phyloP scores from a whole-genome alignment of 768 basidiomycete species.

The Xerocomellus amylosporus region DNA sequence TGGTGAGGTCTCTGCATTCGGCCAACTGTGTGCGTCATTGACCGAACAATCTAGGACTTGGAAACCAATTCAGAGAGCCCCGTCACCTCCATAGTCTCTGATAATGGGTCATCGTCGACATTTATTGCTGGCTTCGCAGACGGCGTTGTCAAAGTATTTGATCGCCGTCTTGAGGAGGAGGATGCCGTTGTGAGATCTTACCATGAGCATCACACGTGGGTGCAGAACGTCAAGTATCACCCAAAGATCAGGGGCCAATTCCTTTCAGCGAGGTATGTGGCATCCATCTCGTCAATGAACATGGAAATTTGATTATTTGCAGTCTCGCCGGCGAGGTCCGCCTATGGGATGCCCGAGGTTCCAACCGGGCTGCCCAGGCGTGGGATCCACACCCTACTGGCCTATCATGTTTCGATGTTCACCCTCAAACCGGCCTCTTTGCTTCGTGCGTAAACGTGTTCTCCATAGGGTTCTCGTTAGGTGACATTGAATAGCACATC shows the following conservation, averaged over 20 bases:
- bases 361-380: slow-evolving; percentile 54
- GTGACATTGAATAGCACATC: slow-evolving; percentile 46
- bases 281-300: background rate
- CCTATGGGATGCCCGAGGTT: slow-evolving; percentile 82
- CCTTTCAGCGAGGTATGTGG: slow-evolving; percentile 77
- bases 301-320: background rate
- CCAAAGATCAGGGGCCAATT: slow-evolving; percentile 65
- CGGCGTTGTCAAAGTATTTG: slow-evolving; percentile 85
- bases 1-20: slow-evolving; percentile 46
- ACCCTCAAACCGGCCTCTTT: slow-evolving; percentile 78
- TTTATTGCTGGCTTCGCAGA: slow-evolving; percentile 93
- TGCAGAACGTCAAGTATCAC: slow-evolving; percentile 88
- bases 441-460: slow-evolving; percentile 60
- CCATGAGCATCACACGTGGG: slow-evolving; percentile 79
- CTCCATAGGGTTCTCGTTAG: background rate
- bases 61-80: slow-evolving; percentile 89
- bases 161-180: slow-evolving; percentile 81
- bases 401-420: slow-evolving; percentile 82
- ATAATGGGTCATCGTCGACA: slow-evolving; percentile 69
- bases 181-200: slow-evolving; percentile 81
- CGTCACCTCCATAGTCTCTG: slow-evolving; percentile 80
- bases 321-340: slow-evolving; percentile 90
- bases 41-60: slow-evolving; percentile 58
- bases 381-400: slow-evolving; percentile 70
- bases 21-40: background rate